Percentiles rank a stretch among this genome's conserved stretches.
Evolutionary conservation across 2,329 filamentous ascomycete genomes (phyloP).

Genomic region (Microcyclospora pomicola): DNA sequence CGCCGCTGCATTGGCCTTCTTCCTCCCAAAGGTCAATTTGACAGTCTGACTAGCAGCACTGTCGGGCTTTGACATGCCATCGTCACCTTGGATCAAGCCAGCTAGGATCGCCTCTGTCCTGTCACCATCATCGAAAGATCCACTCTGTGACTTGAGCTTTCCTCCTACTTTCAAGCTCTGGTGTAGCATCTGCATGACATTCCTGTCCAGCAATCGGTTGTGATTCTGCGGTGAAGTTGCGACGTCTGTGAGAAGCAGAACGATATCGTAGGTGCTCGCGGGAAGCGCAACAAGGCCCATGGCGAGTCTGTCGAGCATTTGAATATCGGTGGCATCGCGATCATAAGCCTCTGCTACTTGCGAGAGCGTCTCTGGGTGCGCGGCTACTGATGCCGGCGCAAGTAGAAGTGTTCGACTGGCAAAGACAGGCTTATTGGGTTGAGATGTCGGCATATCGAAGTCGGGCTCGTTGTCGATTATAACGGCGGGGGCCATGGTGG

Average conservation of each 20-base stretch:
- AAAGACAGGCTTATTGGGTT: conserved; percentile 19
- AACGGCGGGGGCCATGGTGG: conserved; percentile 26
- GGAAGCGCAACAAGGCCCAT: conserved; percentile 69
- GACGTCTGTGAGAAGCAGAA: conserved; percentile 71
- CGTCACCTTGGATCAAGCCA: conserved; percentile 51
- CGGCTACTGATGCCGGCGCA: conserved; percentile 77
- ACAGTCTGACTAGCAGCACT: conserved; percentile 19
- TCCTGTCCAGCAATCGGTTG: conserved; percentile 48
- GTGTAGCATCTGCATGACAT: conserved; percentile 56
- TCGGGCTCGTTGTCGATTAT: conserved; percentile 27
- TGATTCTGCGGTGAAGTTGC: conserved; percentile 54
- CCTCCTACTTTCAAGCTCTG: conserved; percentile 57
- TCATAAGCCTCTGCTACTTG: conserved; percentile 59
- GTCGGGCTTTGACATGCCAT: conserved; percentile 54
- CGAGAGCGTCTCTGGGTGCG: conserved; percentile 66
- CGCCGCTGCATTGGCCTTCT: conserved; percentile 34
- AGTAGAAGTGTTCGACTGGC: conserved; percentile 58
- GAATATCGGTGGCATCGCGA: conserved; percentile 67
- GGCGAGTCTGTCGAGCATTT: conserved; percentile 92
- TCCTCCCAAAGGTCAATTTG: conserved; percentile 49
- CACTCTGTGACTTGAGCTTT: conserved; percentile 54
- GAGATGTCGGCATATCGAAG: conserved; percentile 14
- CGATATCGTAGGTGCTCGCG: conserved; percentile 61
- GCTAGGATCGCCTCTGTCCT: conserved; percentile 71
- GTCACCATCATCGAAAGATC: conserved; percentile 42